These are phyloP conservation scores for Fusarium sp. DNA, from an alignment of 2,329 filamentous ascomycete genomes.

Conservation along the genomic window DNA sequence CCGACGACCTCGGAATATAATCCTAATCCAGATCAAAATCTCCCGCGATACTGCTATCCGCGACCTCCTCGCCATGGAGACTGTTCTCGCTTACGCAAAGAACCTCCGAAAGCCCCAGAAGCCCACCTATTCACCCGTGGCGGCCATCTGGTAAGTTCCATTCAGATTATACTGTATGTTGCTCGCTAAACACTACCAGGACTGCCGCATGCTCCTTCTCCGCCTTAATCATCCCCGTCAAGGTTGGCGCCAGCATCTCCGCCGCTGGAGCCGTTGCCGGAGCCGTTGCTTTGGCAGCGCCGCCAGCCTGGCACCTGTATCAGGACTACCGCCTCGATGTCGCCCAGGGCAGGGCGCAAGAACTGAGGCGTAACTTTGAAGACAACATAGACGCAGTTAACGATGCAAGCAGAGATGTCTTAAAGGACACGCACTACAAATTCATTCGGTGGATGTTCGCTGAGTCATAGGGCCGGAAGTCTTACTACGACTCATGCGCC, in stretches of 20 bases:
- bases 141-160: neutral
- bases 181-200: neutral
- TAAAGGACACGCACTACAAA: neutral
- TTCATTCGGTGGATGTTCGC: neutral
- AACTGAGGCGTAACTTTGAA: neutral
- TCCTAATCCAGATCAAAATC: neutral
- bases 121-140: neutral
- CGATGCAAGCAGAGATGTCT: neutral
- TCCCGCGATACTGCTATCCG: neutral
- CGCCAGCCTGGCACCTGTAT: neutral
- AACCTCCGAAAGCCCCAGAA: neutral
- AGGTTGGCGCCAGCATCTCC: neutral
- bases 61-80: neutral
- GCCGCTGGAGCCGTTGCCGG: neutral
- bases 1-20: neutral
- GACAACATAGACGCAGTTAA: neutral
- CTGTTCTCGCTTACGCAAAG: neutral
- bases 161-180: neutral
- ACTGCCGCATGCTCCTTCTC: neutral
- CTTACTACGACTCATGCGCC: neutral
- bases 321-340: neutral
- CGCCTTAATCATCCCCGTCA: neutral
- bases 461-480: neutral
- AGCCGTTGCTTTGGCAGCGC: neutral
- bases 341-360: neutral